Evolutionary conservation across 352 stramenopile genomes (phyloP).

Genomic region (Globisporangium barbulae): DNA sequence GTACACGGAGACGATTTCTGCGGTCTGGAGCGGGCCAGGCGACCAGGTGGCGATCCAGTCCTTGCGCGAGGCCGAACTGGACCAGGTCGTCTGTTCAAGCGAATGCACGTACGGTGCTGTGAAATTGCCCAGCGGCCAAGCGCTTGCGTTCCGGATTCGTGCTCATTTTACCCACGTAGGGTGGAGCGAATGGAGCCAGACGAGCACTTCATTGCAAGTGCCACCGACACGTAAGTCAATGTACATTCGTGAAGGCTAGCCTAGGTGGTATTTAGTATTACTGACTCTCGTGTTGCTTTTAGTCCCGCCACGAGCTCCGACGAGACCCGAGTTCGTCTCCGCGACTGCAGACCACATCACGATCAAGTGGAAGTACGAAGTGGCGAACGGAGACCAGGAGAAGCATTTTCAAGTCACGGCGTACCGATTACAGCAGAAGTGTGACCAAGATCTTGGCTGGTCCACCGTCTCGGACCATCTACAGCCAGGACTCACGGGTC

Average conservation of each 20-base stretch:
- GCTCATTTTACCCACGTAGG: conserved; percentile 28
- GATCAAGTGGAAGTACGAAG: conserved; percentile 34
- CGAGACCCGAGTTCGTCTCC: conserved; percentile 35
- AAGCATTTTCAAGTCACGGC: conserved; percentile 38
- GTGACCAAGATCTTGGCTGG: conserved; percentile 44
- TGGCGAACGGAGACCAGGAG: neutral
- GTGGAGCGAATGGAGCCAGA: conserved; percentile 57
- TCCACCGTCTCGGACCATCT: conserved; percentile 29
- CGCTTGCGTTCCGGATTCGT: conserved; percentile 50
- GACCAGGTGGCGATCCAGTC: conserved; percentile 53
- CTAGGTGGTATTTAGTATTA: neutral
- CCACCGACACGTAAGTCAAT: conserved; percentile 29
- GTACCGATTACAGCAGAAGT: conserved; percentile 55
- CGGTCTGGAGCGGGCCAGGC: conserved; percentile 36
- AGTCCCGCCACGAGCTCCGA: conserved; percentile 37
- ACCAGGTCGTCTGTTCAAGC: conserved; percentile 21
- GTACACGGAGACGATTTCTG: conserved; percentile 50
- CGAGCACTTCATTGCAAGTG: conserved; percentile 31
- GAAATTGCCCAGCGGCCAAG: conserved; percentile 24
- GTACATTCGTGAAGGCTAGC: neutral
- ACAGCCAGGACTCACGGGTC: conserved; percentile 19
- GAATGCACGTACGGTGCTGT: conserved; percentile 25
- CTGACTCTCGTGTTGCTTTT: neutral
- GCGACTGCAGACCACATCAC: conserved; percentile 31
- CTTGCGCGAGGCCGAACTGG: conserved; percentile 24